phyloP scores from a whole-genome alignment of 495 filamentous ascomycete species.

The Penicillium longicatenatum region DNA sequence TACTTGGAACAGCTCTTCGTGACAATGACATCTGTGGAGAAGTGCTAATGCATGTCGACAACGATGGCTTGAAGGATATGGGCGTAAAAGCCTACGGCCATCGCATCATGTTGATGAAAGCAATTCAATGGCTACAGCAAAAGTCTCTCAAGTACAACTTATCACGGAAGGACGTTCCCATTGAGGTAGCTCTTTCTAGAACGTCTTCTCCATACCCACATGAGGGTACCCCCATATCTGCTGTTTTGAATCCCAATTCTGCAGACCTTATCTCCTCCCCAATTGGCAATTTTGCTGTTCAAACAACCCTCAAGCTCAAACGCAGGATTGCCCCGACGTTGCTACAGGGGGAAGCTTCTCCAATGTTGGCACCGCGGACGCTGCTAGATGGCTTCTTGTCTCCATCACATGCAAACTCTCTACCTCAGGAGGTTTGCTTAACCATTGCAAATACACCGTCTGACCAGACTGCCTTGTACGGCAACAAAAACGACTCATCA shows the following conservation, averaged over 20 bases:
- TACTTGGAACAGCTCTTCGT: slow-evolving; percentile 55
- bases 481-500: neutral
- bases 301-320: neutral
- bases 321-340: neutral
- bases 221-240: neutral
- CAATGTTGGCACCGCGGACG: neutral
- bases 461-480: neutral
- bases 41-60: slow-evolving; percentile 49
- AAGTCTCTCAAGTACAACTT: slow-evolving; percentile 44
- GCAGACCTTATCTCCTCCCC: neutral
- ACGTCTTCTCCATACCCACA: neutral
- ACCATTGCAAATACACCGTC: neutral
- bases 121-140: slow-evolving; percentile 47
- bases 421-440: neutral
- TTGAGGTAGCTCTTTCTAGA: neutral
- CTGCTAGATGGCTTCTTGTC: neutral
- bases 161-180: neutral
- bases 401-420: neutral
- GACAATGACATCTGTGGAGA: slow-evolving; percentile 63
- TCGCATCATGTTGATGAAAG: slow-evolving; percentile 44
- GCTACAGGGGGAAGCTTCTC: neutral
- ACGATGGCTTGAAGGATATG: slow-evolving; percentile 47
- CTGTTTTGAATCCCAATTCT: neutral
- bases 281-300: neutral
- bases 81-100: slow-evolving; percentile 50